Base-by-base conservation (phyloP, 2,329 filamentous ascomycete genomes). In the Aspergillus unguis region DNA sequence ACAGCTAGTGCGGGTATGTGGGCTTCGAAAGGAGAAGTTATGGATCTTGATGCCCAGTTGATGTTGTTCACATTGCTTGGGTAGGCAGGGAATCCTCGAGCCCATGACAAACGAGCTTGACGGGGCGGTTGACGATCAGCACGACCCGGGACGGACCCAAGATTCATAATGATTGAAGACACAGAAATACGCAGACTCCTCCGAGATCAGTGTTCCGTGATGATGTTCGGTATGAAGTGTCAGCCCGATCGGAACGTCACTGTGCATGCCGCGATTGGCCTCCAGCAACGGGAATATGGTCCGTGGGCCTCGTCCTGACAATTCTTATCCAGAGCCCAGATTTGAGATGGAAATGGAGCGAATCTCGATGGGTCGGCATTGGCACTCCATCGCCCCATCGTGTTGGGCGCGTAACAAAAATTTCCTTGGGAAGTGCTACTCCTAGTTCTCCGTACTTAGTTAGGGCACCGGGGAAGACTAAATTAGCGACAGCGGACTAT, bases 221-320 rank as follows among this genome's bases (percentile, higher is more conserved):
- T 35, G 41, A 50, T 33, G 31, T 47, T 58, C 52, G 52, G 45
- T 44, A 37, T 51, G 36, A 33, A 36, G 17, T 48, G 46, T 26
- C 49, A 60, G 55, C 57, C 52, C 51, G 53, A 56, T 61, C 52
- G 54, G 53, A 54, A 58, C 35, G 48, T 54, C 48, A 52, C 43
- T 31, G 43, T 40, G 48, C 45, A 44, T 56, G 51, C 56, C 59
- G 52, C 47, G 56, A 62, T 58, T 60, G 59, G 59, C 38, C 44
- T 52, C 31, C 41, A 40, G 17, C 17, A 44, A 44, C 10, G 41
- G 53, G 38, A 17, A 17, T 17, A 17, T 31, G 23, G 33, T 29
- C 46, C 46, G 31, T 42, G 44, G 37, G 36, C 44, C 33, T 54
- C 44, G 44, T 41, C 31, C 26, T 29, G 27, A 26, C 17, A 17